Evolutionary conservation across 345 rosid genomes (phyloP).

Genomic region (Eutrema japonicum): DNA sequence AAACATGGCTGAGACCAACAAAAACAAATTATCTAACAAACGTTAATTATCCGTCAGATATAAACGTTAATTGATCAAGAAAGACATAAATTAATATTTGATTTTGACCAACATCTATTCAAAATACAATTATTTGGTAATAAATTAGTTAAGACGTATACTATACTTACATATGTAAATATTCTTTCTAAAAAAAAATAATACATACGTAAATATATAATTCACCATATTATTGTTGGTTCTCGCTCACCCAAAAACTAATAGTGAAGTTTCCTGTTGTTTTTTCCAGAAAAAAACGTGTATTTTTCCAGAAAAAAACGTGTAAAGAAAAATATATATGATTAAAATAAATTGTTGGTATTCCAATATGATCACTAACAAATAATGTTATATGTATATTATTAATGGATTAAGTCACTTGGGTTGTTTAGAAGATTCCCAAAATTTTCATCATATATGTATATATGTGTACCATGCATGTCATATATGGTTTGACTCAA

Average conservation of each 20-base stretch:
- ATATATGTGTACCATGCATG: background rate
- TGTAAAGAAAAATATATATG: background rate
- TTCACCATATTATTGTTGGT: background rate
- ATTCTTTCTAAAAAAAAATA: too few relatives aligned
- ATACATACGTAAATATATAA: too few relatives aligned
- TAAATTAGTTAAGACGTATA: background rate
- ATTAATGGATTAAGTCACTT: constrained; percentile 22
- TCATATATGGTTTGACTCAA: constrained; percentile 36
- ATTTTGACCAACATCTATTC: background rate
- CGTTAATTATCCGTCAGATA: too few relatives aligned
- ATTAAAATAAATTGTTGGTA: background rate
- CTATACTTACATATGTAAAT: background rate
- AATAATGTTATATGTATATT: background rate
- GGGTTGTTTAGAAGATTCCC: constrained; percentile 23
- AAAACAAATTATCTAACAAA: too few relatives aligned
- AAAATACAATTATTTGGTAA: background rate
- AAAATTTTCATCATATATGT: background rate
- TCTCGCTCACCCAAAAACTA: background rate
- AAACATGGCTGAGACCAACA: background rate
- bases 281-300: background rate
- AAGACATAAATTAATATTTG: background rate
- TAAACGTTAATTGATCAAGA: background rate
- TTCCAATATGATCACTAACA: background rate
- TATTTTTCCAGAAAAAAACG: background rate
- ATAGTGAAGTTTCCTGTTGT: background rate